Evolutionary conservation across 2,329 filamentous ascomycete species (phyloP).

Genomic region (Botrytis tulipae): DNA sequence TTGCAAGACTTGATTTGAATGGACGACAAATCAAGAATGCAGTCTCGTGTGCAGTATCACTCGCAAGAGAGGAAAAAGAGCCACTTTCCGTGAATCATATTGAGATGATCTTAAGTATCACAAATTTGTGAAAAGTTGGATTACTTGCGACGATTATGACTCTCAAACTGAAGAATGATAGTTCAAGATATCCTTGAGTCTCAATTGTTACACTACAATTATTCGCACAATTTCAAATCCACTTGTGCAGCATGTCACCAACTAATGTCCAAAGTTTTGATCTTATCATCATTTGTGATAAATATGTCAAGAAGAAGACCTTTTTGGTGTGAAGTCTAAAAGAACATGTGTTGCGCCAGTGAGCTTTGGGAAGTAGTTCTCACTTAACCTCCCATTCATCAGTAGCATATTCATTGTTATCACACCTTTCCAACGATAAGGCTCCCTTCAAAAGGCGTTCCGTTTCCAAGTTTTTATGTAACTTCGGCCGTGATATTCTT

Average conservation of each 20-base stretch:
- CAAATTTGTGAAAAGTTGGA: neutral
- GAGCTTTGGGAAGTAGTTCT: no score
- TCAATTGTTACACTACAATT: neutral
- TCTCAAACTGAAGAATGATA: no score
- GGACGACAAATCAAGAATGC: conserved; percentile 19
- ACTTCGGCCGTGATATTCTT: neutral
- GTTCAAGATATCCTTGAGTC: neutral
- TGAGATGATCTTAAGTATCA: conserved; percentile 12
- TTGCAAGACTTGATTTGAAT: conserved; percentile 12
- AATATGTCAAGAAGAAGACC: no score
- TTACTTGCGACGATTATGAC: neutral
- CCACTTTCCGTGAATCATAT: conserved; percentile 12
- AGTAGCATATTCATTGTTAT: no score
- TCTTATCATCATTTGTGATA: no score
- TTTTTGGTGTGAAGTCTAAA: no score
- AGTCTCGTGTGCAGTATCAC: neutral
- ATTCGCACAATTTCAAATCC: neutral
- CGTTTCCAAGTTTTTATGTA: neutral
- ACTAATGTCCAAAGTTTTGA: no score
- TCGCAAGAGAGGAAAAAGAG: conserved; percentile 9
- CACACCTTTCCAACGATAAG: no score
- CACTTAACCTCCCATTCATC: no score
- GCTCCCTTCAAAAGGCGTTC: no score
- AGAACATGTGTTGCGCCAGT: neutral
- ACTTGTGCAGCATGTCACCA: no score